These are phyloP conservation scores for Aspergillus sclerotiicarbonarius DNA, from an alignment of 495 filamentous ascomycete species.

Conservation along the genomic window DNA sequence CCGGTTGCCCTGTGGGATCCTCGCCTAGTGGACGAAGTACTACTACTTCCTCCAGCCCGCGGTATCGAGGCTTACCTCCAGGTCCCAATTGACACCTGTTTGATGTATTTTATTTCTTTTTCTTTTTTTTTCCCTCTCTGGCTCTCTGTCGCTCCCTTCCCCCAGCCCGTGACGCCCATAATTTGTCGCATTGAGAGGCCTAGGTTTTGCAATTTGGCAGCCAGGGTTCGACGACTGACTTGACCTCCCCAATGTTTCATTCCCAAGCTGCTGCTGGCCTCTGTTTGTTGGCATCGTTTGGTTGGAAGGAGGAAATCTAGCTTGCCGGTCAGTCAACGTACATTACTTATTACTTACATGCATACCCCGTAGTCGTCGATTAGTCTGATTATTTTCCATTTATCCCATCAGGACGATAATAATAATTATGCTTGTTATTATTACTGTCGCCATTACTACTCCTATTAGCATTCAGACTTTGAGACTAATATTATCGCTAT, in stretches of 20 bases:
- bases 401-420: background rate
- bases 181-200: no score
- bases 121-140: constrained; percentile 6
- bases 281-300: constrained; percentile 8
- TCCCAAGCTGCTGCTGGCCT: background rate
- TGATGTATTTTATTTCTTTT: constrained; percentile 7
- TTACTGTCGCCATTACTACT: background rate
- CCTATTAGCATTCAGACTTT: background rate
- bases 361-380: background rate
- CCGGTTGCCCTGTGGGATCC: constrained; percentile 24
- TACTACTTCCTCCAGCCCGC: background rate
- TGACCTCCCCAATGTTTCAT: background rate
- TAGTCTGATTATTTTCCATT: background rate
- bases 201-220: background rate
- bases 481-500: constrained; percentile 1
- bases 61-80: no score
- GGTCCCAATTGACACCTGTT: background rate
- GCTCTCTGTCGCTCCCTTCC: background rate
- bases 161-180: background rate
- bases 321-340: background rate
- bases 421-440: constrained; percentile 1
- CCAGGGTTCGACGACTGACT: background rate
- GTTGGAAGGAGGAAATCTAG: constrained; percentile 1
- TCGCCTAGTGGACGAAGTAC: constrained; percentile 8
- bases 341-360: background rate